A percentile compares a stretch with the other conserved stretches of the same genome.
These are phyloP conservation scores for Aspergillus ruber DNA, from an alignment of 2,329 filamentous ascomycete genomes.

Conservation along the genomic window DNA sequence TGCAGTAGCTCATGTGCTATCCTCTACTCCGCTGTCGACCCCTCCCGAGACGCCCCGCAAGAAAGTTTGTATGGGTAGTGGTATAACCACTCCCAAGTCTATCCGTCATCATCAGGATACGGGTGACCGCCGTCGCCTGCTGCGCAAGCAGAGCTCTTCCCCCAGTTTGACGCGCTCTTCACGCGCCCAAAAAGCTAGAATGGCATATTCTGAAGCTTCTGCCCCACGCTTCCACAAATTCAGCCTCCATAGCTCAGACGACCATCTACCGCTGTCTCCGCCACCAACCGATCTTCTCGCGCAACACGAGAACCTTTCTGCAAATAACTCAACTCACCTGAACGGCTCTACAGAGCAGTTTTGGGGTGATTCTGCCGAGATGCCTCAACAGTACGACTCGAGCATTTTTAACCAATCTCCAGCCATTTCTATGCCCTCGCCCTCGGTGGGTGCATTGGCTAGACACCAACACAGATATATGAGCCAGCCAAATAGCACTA, in stretches of 20 bases:
- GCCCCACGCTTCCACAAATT: constrained; percentile 50
- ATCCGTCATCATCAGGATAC: constrained; percentile 36
- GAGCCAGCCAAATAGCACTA: constrained; percentile 22
- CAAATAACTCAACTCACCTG: constrained; percentile 23
- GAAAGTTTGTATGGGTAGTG: constrained; percentile 28
- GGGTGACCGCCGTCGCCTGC: constrained; percentile 32
- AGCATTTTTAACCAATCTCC: constrained; percentile 28
- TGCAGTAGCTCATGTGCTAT: constrained; percentile 11
- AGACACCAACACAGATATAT: constrained; percentile 29
- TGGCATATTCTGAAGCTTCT: constrained; percentile 44
- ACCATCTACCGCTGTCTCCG: constrained; percentile 39
- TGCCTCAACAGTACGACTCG: constrained; percentile 27
- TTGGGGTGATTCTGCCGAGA: constrained; percentile 20
- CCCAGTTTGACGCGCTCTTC: constrained; percentile 52
- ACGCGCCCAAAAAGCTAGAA: constrained; percentile 39
- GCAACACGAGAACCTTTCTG: constrained; percentile 32
- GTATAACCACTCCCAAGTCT: constrained; percentile 32
- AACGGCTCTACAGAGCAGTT: constrained; percentile 33
- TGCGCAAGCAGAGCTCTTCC: constrained; percentile 40
- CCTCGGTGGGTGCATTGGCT: constrained; percentile 21
- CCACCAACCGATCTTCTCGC: constrained; percentile 40
- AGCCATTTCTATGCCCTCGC: constrained; percentile 28
- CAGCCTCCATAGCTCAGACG: constrained; percentile 41
- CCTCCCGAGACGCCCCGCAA: constrained; percentile 32
- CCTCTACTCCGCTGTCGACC: constrained; percentile 28